phyloP scores from a whole-genome alignment of 2,329 filamentous ascomycete genomes.

The Hypocrella siamensis region DNA sequence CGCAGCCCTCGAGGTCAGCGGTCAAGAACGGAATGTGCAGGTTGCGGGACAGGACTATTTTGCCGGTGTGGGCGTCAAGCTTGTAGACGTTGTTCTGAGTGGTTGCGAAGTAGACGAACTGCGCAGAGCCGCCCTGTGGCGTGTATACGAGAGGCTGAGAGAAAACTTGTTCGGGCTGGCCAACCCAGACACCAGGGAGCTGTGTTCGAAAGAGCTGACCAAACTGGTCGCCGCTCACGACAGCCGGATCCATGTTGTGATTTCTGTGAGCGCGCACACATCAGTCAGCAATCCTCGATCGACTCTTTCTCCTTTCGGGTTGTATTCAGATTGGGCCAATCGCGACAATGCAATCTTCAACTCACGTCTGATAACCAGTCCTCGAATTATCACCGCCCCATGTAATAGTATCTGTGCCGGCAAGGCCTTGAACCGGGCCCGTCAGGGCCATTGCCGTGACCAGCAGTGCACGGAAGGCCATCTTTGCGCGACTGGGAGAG shows the following conservation, averaged over 20 bases:
- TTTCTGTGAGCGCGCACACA: conserved; percentile 20
- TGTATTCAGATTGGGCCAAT: neutral
- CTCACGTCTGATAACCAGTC: conserved; percentile 35
- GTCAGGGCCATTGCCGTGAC: conserved; percentile 17
- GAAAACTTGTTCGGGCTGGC: conserved; percentile 33
- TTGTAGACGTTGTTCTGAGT: conserved; percentile 44
- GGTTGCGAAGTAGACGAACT: conserved; percentile 40
- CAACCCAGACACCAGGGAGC: conserved; percentile 36
- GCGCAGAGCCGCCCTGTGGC: conserved; percentile 23
- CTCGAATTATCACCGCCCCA: conserved; percentile 42
- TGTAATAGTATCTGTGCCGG: conserved; percentile 38
- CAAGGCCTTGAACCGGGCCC: conserved; percentile 19
- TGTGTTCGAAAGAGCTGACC: conserved; percentile 35
- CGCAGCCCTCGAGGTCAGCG: conserved; percentile 30
- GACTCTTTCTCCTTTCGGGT: neutral
- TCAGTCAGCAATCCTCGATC: neutral
- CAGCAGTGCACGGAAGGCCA: conserved; percentile 11
- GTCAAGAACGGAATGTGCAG: conserved; percentile 33
- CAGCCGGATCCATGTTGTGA: conserved; percentile 46
- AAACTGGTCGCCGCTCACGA: conserved; percentile 39
- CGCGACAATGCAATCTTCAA: too few relatives aligned
- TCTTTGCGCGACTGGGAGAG: conserved; percentile 7
- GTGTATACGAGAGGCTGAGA: conserved; percentile 36
- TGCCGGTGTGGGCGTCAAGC: conserved; percentile 36
- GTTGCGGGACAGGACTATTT: conserved; percentile 29